Conservation (phyloP, 495 filamentous ascomycete genomes). For the Polyplosphaeria fusca region DNA sequence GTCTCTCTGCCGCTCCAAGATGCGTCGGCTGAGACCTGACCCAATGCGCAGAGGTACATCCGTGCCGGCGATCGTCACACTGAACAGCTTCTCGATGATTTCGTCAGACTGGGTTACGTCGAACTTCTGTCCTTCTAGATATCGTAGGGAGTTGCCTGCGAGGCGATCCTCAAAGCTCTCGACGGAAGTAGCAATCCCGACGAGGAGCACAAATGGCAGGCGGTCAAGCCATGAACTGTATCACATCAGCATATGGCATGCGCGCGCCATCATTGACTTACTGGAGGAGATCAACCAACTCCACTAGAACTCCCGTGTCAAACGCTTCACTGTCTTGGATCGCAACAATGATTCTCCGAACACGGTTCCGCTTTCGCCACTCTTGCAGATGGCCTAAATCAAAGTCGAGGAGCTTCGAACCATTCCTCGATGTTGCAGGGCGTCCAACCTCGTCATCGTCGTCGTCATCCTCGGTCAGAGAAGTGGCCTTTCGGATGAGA, state of each 20-base stretch:
- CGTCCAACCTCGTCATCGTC: slow-evolving; percentile 35
- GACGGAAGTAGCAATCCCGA: slow-evolving; percentile 87
- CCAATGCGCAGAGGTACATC: slow-evolving; percentile 65
- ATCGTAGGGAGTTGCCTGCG: slow-evolving; percentile 66
- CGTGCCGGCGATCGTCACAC: slow-evolving; percentile 56
- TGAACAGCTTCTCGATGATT: slow-evolving; percentile 76
- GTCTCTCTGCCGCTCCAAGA: slow-evolving; percentile 77
- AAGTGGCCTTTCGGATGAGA: slow-evolving; percentile 71
- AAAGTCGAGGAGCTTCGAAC: slow-evolving; percentile 77
- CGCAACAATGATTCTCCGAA: slow-evolving; percentile 65
- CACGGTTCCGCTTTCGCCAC: slow-evolving; percentile 54
- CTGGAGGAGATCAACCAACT: slow-evolving; percentile 76
- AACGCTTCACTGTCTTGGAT: slow-evolving; percentile 94
- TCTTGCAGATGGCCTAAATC: slow-evolving; percentile 79
- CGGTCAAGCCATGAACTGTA: slow-evolving; percentile 78
- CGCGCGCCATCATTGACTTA: slow-evolving; percentile 40
- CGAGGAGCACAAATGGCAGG: slow-evolving; percentile 83
- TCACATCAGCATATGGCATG: slow-evolving; percentile 3
- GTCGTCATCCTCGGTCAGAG: slow-evolving; percentile 49
- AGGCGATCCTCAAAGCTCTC: slow-evolving; percentile 85
- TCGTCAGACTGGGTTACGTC: slow-evolving; percentile 74
- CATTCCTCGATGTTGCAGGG: slow-evolving; percentile 43
- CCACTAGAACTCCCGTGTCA: slow-evolving; percentile 70
- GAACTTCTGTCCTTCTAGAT: slow-evolving; percentile 74
- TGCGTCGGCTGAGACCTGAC: slow-evolving; percentile 54